These are phyloP conservation scores for Aspergillus alliaceus DNA, from an alignment of 2,329 filamentous ascomycete genomes.

Conservation along the genomic window DNA sequence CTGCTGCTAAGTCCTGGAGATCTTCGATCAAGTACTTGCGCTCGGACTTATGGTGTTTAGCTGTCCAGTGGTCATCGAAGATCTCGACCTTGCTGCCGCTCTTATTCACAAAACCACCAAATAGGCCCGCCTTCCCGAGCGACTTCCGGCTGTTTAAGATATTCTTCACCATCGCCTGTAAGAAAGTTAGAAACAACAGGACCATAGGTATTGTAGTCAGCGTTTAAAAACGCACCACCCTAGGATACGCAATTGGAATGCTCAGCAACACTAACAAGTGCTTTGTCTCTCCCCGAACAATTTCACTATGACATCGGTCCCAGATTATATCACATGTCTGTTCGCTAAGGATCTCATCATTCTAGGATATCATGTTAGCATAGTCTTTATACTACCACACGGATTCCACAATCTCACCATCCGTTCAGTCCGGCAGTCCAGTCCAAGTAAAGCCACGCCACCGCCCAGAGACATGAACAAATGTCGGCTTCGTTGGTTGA, in stretches of 20 bases:
- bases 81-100: slow-evolving; percentile 92
- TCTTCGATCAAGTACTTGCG: slow-evolving; percentile 84
- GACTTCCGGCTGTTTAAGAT: slow-evolving; percentile 84
- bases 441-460: slow-evolving; percentile 76
- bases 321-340: slow-evolving; percentile 85
- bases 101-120: slow-evolving; percentile 79
- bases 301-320: slow-evolving; percentile 78
- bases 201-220: not conserved
- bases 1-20: slow-evolving; percentile 86
- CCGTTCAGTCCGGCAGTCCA: slow-evolving; percentile 90
- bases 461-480: slow-evolving; percentile 81
- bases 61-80: slow-evolving; percentile 95
- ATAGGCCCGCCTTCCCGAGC: slow-evolving; percentile 74
- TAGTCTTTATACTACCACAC: not conserved
- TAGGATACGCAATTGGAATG: slow-evolving; percentile 78
- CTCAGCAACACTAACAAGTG: slow-evolving; percentile 87
- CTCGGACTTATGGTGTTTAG: slow-evolving; percentile 90
- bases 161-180: slow-evolving; percentile 65
- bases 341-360: slow-evolving; percentile 75
- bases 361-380: slow-evolving; percentile 37
- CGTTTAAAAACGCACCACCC: slow-evolving; percentile 59
- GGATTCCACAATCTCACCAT: slow-evolving; percentile 48
- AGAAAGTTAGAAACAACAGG: slow-evolving; percentile 27
- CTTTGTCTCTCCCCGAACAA: slow-evolving; percentile 79
- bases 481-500: slow-evolving; percentile 80